phyloP scores from a whole-genome alignment of 1,139 yeast species.

The Nakaseomyces nivariensis region DNA sequence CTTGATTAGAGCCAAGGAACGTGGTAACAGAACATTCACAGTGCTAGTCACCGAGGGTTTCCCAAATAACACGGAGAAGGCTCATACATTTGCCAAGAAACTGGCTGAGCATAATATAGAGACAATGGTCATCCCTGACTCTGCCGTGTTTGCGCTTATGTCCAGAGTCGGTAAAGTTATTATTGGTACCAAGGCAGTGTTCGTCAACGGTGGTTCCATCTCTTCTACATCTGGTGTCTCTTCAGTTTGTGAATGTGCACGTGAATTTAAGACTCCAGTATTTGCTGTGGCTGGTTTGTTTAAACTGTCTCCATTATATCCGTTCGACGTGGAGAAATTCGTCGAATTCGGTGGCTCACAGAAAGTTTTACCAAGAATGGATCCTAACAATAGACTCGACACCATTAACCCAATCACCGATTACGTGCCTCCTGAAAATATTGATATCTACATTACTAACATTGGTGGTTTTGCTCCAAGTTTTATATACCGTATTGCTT shows the following conservation, averaged over 20 bases:
- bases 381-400: slow-evolving; percentile 44
- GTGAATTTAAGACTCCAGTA: slow-evolving; percentile 89
- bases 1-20: slow-evolving; percentile 69
- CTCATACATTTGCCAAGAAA: slow-evolving; percentile 71
- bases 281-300: slow-evolving; percentile 91
- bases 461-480: slow-evolving; percentile 96
- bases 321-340: slow-evolving; percentile 79
- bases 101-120: slow-evolving; percentile 82
- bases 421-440: slow-evolving; percentile 86
- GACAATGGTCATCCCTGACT: slow-evolving; percentile 84
- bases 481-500: slow-evolving; percentile 86
- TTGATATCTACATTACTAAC: slow-evolving; percentile 89
- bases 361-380: slow-evolving; percentile 27
- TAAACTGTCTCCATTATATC: slow-evolving; percentile 87
- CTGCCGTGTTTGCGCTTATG: slow-evolving; percentile 92
- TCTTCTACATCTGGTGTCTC: slow-evolving; percentile 80
- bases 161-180: slow-evolving; percentile 94
- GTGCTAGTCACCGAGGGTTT: slow-evolving; percentile 87
- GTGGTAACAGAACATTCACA: slow-evolving; percentile 71
- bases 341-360: slow-evolving; percentile 87
- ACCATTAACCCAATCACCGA: slow-evolving; percentile 89
- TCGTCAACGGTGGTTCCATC: slow-evolving; percentile 93
- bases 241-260: slow-evolving; percentile 90
- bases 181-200: slow-evolving; percentile 83
- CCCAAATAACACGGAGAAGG: slow-evolving; percentile 71